Base-by-base conservation (phyloP, 306 rosid species). In the Abrus precatorius region DNA sequence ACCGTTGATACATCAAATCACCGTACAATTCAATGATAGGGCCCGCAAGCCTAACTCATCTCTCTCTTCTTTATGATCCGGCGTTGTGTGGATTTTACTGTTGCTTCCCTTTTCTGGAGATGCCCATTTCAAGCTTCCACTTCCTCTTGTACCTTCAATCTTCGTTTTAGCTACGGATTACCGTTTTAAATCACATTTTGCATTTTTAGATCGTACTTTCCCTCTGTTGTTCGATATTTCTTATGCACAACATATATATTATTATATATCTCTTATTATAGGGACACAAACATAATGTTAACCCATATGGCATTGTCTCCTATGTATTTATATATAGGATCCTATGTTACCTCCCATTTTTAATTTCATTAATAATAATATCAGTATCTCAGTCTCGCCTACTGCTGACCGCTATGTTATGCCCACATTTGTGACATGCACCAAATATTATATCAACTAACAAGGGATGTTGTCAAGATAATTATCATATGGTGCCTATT, bases 241-340 rank as follows among this genome's bases (percentile, higher is more conserved):
- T 55, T 66, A 52, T 34, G 62, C 29, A 52, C 44, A 52, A 14
- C 74, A 64, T 36, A 30, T 60, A 5, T 40, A 54, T 9, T 40
- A 6, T 48, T 38, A 12, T 4, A 34, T 65, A 34, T 74, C 80
- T 67, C 20, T 20, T 20, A 20, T 20, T 20, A 20, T 20, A 20
- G 20, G 20, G n/a, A 41, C 74, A 32, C 50, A 47, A 68, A 69
- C 78, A 44, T 53, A 34, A 69, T 69, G 82, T 80, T 53, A 75
- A 61, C 82, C 85, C 85, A 84, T 69, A 80, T 80, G 82, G 66
- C 66, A 9, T 72, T 79, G 84, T 79, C 82, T 52, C 78, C 74
- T 49, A 10, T 44, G 10, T 62, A 9, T 53, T 41, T 30, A 20
- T 64, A 34, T 59, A 52, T 50, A 44, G 67, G 66, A 78, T 49